These are phyloP conservation scores for Monosporozyma unispora DNA, from an alignment of 805 yeast species.

Conservation along the genomic window DNA sequence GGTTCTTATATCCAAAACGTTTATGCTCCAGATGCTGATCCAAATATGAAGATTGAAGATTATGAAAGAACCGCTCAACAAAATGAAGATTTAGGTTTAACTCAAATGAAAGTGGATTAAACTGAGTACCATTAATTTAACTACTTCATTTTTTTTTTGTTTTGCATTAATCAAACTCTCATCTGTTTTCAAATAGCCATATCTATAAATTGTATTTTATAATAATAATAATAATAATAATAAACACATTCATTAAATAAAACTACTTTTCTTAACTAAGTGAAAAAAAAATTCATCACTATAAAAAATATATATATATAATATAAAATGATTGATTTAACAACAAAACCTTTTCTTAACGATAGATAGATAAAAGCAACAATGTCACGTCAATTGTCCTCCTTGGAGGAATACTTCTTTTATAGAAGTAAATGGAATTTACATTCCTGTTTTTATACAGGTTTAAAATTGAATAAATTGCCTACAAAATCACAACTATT, in stretches of 20 bases:
- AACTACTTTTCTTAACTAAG: too few species aligned
- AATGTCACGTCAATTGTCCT: constrained; percentile 3
- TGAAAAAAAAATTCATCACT: too few species aligned
- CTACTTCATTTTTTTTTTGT: too few species aligned
- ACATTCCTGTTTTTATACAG: constrained; percentile 22
- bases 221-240: too few species aligned
- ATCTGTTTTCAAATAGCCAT: too few species aligned
- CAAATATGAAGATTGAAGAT: constrained; percentile 87
- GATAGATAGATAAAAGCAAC: not conserved
- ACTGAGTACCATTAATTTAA: too few species aligned
- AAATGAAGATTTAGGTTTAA: constrained; percentile 85
- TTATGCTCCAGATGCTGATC: constrained; percentile 98
- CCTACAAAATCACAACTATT: constrained; percentile 10
- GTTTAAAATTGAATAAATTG: constrained; percentile 13
- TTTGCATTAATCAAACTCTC: too few species aligned
- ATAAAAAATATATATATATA: too few species aligned
- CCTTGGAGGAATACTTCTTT: constrained; percentile 18
- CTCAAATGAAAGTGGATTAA: constrained; percentile 32
- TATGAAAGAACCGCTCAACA: constrained; percentile 82
- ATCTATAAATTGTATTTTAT: too few species aligned
- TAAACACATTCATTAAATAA: too few species aligned
- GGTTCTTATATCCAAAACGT: constrained; percentile 93
- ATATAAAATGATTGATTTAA: too few species aligned
- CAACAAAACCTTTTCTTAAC: too few species aligned
- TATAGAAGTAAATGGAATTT: constrained; percentile 18